phyloP scores from a whole-genome alignment of 257 asterid genomes.

The Cordia subcordata region DNA sequence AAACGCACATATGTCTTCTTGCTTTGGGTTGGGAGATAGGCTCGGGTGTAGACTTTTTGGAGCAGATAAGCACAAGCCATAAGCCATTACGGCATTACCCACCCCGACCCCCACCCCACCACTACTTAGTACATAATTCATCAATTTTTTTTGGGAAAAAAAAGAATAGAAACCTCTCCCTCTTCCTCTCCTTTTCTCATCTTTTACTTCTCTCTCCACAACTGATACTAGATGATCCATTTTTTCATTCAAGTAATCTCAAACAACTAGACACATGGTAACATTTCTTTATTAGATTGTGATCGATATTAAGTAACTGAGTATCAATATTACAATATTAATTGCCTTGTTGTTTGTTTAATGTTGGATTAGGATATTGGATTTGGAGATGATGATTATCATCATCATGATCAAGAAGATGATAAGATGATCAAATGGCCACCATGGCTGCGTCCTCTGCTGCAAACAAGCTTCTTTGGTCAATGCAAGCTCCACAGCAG shows the following conservation, averaged over 20 bases:
- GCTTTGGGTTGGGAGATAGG: constrained; percentile 12
- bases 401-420: constrained; percentile 1
- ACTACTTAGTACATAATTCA: not conserved
- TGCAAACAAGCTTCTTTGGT: constrained; percentile 16
- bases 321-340: too few species aligned
- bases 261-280: not conserved
- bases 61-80: constrained; percentile 21
- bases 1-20: constrained; percentile 4
- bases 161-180: not conserved
- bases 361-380: too few species aligned
- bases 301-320: too few species aligned
- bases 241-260: too few species aligned
- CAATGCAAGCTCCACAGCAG: constrained; percentile 18
- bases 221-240: too few species aligned
- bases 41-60: not conserved
- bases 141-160: too few species aligned
- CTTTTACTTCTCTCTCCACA: not conserved
- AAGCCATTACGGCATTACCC: constrained; percentile 6
- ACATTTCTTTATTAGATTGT: too few species aligned
- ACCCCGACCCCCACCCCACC: not conserved
- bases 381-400: not conserved
- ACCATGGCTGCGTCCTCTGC: constrained; percentile 13
- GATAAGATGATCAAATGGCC: constrained; percentile 21
- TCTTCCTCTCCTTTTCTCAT: not conserved
- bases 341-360: not conserved